Conservation (phyloP, 75 land plant species). For the Ceratopteris richardii region DNA sequence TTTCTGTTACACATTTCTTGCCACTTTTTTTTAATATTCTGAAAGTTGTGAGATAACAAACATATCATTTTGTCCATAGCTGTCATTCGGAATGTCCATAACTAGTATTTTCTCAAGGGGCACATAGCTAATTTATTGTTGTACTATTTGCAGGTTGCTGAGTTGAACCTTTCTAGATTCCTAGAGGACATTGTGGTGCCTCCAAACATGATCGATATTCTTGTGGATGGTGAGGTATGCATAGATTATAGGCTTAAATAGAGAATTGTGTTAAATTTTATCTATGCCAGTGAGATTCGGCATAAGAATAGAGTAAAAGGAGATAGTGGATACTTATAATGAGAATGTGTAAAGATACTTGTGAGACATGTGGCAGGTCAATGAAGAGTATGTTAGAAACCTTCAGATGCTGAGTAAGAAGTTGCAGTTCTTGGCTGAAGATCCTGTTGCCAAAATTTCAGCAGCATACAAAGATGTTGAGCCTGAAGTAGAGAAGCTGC, state of each 20-base stretch:
- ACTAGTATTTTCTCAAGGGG: background rate
- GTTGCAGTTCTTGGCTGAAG: constrained; percentile 71
- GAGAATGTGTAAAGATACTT: too few species aligned
- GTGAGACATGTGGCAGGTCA: constrained; percentile 49
- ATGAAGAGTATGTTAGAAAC: constrained; percentile 88
- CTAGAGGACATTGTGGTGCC: constrained; percentile 92
- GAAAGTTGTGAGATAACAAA: background rate
- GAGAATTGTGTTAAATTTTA: background rate
- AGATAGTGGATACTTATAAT: too few species aligned
- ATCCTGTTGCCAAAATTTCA: constrained; percentile 65
- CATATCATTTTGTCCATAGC: background rate
- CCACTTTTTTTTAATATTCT: background rate
- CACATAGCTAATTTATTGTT: background rate
- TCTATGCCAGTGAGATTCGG: background rate
- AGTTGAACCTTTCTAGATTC: constrained; percentile 79
- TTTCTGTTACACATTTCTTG: constrained; percentile 1
- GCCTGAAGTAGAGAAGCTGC: constrained; percentile 86
- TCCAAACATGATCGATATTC: constrained; percentile 93
- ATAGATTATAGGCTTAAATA: background rate
- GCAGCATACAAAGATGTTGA: constrained; percentile 91
- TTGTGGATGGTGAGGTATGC: constrained; percentile 96
- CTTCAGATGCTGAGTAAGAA: constrained; percentile 85
- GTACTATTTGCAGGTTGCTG: constrained; percentile 62
- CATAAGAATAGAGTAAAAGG: too few species aligned
- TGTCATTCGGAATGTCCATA: background rate